A percentile compares a stretch with the other conserved stretches of the same genome.
Evolutionary conservation across 768 basidiomycete species (phyloP).

Genomic region (Lactarius quietus): DNA sequence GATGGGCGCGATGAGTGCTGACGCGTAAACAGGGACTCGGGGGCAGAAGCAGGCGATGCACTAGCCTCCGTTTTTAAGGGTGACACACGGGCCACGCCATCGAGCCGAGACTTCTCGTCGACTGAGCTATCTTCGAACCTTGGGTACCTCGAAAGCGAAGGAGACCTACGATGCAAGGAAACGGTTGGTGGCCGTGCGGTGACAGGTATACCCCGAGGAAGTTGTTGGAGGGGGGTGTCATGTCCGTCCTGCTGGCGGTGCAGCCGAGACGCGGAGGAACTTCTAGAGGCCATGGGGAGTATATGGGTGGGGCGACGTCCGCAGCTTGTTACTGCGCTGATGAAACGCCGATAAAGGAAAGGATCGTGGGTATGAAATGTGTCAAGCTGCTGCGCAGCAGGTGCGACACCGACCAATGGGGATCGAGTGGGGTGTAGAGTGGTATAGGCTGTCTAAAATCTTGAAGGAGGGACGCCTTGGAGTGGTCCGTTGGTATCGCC

Average conservation of each 20-base stretch:
- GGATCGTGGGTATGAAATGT: not conserved
- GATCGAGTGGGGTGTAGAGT: not conserved
- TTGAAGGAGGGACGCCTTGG: not conserved
- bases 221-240: not conserved
- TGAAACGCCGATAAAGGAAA: conserved; percentile 3
- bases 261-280: conserved; percentile 4
- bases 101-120: conserved; percentile 13
- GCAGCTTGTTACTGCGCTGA: conserved; percentile 1
- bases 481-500: not conserved
- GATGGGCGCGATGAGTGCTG: conserved; percentile 7
- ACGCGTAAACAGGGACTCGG: conserved; percentile 5
- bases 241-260: conserved; percentile 9
- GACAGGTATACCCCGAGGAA: conserved; percentile 18
- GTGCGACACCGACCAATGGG: not conserved
- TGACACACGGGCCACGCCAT: conserved; percentile 1
- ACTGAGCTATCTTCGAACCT: conserved; percentile 13
- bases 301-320: not conserved
- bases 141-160: conserved; percentile 10
- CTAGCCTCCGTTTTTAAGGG: conserved; percentile 8
- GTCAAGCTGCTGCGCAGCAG: conserved; percentile 13
- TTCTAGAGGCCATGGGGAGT: conserved; percentile 4
- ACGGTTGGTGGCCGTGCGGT: not conserved
- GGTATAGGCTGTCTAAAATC: not conserved
- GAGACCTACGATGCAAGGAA: conserved; percentile 12
- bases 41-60: not conserved